A percentile compares a stretch with the other conserved stretches of the same genome.
Conservation (phyloP, 2,329 filamentous ascomycete genomes). For the Trichoderma breve region DNA sequence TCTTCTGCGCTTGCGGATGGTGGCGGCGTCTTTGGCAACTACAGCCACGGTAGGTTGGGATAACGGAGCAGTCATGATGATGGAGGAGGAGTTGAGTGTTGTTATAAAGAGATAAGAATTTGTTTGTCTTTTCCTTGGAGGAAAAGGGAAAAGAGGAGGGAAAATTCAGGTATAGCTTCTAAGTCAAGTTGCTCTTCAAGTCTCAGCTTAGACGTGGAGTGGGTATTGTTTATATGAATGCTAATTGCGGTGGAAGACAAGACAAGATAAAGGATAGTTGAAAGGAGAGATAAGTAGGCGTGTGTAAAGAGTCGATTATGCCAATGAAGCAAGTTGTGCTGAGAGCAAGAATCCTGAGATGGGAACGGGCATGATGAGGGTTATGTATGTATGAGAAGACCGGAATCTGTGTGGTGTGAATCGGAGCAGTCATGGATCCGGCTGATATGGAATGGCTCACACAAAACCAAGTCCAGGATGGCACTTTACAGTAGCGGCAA, state of each 20-base stretch:
- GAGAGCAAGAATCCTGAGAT: slow-evolving; percentile 7
- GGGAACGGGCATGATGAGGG: slow-evolving; percentile 23
- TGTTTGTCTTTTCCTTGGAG: background rate
- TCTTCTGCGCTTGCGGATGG: slow-evolving; percentile 72
- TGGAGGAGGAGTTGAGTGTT: background rate
- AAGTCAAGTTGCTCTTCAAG: background rate
- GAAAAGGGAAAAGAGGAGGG: background rate
- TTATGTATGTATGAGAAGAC: slow-evolving; percentile 29
- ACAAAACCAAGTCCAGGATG: slow-evolving; percentile 10
- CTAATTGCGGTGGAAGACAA: background rate
- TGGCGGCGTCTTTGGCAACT: slow-evolving; percentile 51
- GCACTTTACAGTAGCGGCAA: slow-evolving; percentile 19
- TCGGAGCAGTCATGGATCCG: slow-evolving; percentile 16
- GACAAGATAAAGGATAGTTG: background rate
- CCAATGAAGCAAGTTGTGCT: slow-evolving; percentile 17
- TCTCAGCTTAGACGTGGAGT: background rate
- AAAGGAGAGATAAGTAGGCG: background rate
- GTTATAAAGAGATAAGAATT: background rate
- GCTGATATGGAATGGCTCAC: slow-evolving; percentile 20
- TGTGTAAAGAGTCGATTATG: slow-evolving; percentile 1
- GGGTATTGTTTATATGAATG: background rate
- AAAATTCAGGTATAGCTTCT: background rate
- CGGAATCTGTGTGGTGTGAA: slow-evolving; percentile 16
- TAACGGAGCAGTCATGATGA: slow-evolving; percentile 50
- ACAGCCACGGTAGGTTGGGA: slow-evolving; percentile 41